Evolutionary conservation across 2,329 filamentous ascomycete species (phyloP).

Genomic region (Ilyonectria mors-panacis): DNA sequence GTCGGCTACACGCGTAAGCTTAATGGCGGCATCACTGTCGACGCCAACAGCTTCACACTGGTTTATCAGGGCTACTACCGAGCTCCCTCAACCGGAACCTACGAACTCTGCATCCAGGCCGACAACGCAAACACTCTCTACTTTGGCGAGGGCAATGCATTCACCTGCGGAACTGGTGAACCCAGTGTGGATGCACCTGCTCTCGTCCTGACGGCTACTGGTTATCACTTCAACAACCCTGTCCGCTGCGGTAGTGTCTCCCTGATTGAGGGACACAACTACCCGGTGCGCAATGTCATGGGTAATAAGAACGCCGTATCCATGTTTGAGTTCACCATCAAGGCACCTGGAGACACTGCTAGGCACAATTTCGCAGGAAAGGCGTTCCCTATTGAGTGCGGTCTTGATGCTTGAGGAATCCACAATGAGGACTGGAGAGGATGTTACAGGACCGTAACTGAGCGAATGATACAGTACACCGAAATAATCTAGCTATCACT

Average conservation of each 20-base stretch:
- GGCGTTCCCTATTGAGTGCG: conserved; percentile 12
- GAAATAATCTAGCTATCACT: not conserved
- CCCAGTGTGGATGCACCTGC: conserved; percentile 21
- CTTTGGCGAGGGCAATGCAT: conserved; percentile 41
- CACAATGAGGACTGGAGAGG: not conserved
- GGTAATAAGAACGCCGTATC: conserved; percentile 32
- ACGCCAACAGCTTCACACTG: conserved; percentile 45
- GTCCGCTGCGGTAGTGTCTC: conserved; percentile 34
- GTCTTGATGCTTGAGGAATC: not conserved
- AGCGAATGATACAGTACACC: not conserved
- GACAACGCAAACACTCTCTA: conserved; percentile 44
- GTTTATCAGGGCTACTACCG: conserved; percentile 41
- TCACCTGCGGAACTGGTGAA: conserved; percentile 31
- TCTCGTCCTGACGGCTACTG: conserved; percentile 30
- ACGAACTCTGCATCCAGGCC: conserved; percentile 40
- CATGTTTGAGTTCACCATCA: conserved; percentile 22
- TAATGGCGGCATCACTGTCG: conserved; percentile 37
- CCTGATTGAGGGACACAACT: conserved; percentile 33
- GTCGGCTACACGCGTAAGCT: conserved; percentile 27
- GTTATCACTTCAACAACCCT: conserved; percentile 36
- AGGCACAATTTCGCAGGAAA: conserved; percentile 4
- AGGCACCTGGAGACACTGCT: conserved; percentile 9
- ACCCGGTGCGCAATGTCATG: conserved; percentile 43
- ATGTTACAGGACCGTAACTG: not conserved
- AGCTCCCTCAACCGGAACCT: conserved; percentile 32